phyloP scores from a whole-genome alignment of 768 basidiomycete species.

The Mycena pura region DNA sequence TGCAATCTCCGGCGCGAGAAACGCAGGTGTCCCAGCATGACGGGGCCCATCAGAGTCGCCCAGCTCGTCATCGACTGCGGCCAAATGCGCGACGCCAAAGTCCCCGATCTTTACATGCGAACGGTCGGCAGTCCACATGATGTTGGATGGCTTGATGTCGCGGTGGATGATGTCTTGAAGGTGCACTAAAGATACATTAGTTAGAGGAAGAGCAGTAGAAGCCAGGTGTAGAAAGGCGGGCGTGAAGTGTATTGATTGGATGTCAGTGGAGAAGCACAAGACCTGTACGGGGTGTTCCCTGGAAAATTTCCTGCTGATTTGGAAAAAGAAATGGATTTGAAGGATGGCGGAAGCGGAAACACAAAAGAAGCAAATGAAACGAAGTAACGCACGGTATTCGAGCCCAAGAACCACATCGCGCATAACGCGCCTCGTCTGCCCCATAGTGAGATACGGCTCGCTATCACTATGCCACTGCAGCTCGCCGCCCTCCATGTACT shows the following conservation, averaged over 20 bases:
- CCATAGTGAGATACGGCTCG: constrained; percentile 79
- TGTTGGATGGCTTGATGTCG: constrained; percentile 98
- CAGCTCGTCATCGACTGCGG: constrained; percentile 59
- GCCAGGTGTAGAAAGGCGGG: neutral
- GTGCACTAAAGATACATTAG: constrained; percentile 68
- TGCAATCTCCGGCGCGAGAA: constrained; percentile 95
- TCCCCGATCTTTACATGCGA: constrained; percentile 95
- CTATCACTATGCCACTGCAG: constrained; percentile 81
- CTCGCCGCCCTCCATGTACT: constrained; percentile 95
- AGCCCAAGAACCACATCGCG: constrained; percentile 94
- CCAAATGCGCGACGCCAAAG: constrained; percentile 97
- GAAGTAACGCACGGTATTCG: constrained; percentile 80
- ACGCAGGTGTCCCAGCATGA: constrained; percentile 94
- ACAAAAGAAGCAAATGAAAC: constrained; percentile 16
- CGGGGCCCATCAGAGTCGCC: constrained; percentile 84
- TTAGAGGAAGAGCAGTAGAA: neutral
- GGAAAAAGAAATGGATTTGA: neutral
- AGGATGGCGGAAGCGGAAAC: neutral
- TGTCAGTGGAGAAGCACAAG: too few relatives aligned
- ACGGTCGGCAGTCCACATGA: constrained; percentile 88
- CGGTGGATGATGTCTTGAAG: constrained; percentile 98
- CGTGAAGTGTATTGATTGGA: too few relatives aligned
- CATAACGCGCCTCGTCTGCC: constrained; percentile 86
- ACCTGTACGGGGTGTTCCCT: too few relatives aligned
- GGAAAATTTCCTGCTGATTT: too few relatives aligned